These are phyloP conservation scores for Fusarium pseudograminearum DNA, from an alignment of 2,329 filamentous ascomycete species.

Conservation along the genomic window DNA sequence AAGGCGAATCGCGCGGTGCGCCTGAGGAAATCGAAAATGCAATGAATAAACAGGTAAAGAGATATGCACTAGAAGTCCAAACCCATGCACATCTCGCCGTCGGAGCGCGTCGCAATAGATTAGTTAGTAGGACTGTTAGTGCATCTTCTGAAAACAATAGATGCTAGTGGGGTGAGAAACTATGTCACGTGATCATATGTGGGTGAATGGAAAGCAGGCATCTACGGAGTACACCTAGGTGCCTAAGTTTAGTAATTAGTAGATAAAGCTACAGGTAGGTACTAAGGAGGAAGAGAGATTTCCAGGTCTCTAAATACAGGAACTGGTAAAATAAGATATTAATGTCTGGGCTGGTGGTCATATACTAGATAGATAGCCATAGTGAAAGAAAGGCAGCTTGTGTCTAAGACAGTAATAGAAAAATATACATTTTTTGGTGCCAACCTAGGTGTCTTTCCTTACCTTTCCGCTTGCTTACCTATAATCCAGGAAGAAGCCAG, in stretches of 20 bases:
- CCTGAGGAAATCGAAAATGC: slow-evolving; percentile 2
- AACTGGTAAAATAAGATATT: not conserved
- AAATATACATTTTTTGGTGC: too few species aligned
- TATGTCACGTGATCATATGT: slow-evolving; percentile 8
- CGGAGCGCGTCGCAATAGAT: slow-evolving; percentile 10
- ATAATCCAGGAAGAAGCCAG: too few species aligned
- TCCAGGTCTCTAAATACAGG: not conserved
- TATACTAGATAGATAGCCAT: too few species aligned
- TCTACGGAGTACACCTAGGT: not conserved
- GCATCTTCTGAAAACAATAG: slow-evolving; percentile 7
- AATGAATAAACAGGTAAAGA: not conserved
- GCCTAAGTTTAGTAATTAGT: too few species aligned
- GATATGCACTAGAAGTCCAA: not conserved
- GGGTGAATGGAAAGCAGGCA: not conserved
- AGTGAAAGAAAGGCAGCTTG: too few species aligned
- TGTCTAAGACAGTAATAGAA: too few species aligned
- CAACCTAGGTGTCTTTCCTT: too few species aligned
- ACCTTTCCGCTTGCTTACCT: not conserved
- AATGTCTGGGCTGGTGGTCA: too few species aligned
- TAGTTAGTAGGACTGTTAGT: not conserved
- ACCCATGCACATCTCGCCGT: not conserved
- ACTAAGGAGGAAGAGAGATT: too few species aligned
- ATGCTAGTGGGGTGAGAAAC: not conserved
- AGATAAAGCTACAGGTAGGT: too few species aligned
- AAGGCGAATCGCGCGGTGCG: not conserved